Conservation (phyloP, 257 asterid genomes). For the Thymus quinquecostatus region DNA sequence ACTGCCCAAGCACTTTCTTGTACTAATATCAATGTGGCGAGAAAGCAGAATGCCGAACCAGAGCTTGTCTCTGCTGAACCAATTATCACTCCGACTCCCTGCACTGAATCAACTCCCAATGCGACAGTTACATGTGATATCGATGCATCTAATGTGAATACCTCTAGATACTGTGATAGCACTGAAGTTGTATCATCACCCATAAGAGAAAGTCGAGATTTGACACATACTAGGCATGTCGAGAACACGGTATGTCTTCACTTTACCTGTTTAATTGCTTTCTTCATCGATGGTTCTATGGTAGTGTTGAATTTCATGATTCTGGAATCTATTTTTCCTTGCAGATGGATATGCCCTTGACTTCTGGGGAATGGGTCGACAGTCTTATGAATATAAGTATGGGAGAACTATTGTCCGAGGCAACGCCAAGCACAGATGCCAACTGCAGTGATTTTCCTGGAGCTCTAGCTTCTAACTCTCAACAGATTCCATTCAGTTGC, state of each 20-base stretch:
- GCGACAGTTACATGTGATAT: constrained; percentile 37
- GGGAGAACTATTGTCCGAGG: constrained; percentile 77
- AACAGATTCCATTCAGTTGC: constrained; percentile 72
- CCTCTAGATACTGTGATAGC: constrained; percentile 35
- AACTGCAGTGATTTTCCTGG: constrained; percentile 48
- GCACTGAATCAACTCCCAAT: constrained; percentile 36
- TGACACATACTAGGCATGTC: constrained; percentile 41
- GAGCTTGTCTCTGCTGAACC: constrained; percentile 40
- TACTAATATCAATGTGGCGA: constrained; percentile 36
- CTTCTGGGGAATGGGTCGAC: constrained; percentile 90
- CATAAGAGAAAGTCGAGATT: constrained; percentile 43
- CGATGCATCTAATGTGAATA: constrained; percentile 37
- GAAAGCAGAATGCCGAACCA: constrained; percentile 42
- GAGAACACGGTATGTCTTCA: constrained; percentile 53
- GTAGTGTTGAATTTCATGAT: neutral
- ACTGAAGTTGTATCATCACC: constrained; percentile 33
- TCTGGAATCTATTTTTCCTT: constrained; percentile 32
- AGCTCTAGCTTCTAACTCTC: constrained; percentile 46
- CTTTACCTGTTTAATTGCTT: constrained; percentile 21
- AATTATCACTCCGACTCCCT: constrained; percentile 33
- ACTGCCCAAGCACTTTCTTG: constrained; percentile 50
- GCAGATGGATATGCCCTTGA: constrained; percentile 48
- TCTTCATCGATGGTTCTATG: constrained; percentile 16
- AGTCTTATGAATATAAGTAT: constrained; percentile 83
- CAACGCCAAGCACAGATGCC: constrained; percentile 42